Base-by-base conservation (phyloP, 257 asterid species). In the Nicotiana undulata region DNA sequence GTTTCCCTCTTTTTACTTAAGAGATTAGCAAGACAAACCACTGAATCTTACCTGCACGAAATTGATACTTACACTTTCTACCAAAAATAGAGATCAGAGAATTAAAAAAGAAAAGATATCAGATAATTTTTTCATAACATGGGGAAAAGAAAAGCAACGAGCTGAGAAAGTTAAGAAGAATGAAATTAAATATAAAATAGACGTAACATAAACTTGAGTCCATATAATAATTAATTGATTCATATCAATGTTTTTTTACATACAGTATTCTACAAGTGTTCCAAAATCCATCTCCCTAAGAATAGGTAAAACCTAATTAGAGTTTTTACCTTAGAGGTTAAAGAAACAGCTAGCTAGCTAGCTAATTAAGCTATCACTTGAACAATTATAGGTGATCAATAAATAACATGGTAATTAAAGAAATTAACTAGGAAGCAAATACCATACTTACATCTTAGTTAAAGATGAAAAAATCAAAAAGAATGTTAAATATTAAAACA, bases 1-100 rank as follows among this genome's bases (percentile, higher is more conserved):
- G 81, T 59, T 77, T 77, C 70, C 65, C 58, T 34, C 52, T 13
- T 64, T 37, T 70, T 58, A 78, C 66, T 65, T 34, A 61, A 82
- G 66, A 83, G 63, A 40, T 32, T 63, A 18, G 63, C 79, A 63
- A 82, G 53, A 51, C 15, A 63, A 81, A 52, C 29, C 51, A 61
- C n/a, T 9, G 51, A 44, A 37, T 68, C 68, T 32, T 82, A 63
- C 78, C 85, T 64, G 60, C 60, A 78, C 49, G 32, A 11, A 61
- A 61, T 59, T 26, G 68, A 63, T 79, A 53, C 72, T 32, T 70
- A 20, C 29, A 79, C 76, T 77, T 77, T n/a, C 46, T 29, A 31
- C 66, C 58, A 20, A 83, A 70, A 52, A 20, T 22, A 56, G 6
- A 76, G 22, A 1, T 16, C 5, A 49, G 32, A 32, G 40, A 31